phyloP scores from a whole-genome alignment of 805 yeast species.

The Candida mattraensis region DNA sequence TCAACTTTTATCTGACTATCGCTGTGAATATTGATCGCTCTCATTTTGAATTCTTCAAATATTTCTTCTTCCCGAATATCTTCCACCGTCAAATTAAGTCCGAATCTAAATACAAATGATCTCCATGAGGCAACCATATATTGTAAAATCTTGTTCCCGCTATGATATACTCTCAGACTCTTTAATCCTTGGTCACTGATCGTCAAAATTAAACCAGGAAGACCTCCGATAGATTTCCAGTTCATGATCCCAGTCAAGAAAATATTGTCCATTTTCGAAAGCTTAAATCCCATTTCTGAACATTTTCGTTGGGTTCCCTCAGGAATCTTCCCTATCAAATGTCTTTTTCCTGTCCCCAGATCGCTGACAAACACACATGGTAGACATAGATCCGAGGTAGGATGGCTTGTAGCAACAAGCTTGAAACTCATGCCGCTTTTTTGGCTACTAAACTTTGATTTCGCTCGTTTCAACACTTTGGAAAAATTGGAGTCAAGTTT shows the following conservation, averaged over 20 bases:
- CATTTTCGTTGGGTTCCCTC: slow-evolving; percentile 85
- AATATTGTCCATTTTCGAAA: slow-evolving; percentile 60
- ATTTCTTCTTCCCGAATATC: slow-evolving; percentile 15
- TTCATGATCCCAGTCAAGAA: slow-evolving; percentile 76
- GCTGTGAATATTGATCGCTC: slow-evolving; percentile 22
- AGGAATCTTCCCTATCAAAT: slow-evolving; percentile 74
- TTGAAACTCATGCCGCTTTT: slow-evolving; percentile 43
- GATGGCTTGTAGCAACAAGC: slow-evolving; percentile 55
- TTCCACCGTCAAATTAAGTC: slow-evolving; percentile 45
- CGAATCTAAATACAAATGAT: slow-evolving; percentile 79
- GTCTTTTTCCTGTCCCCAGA: slow-evolving; percentile 51
- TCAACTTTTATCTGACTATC: not conserved
- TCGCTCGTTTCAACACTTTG: slow-evolving; percentile 9
- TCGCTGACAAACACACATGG: slow-evolving; percentile 54
- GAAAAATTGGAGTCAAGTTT: too few species aligned
- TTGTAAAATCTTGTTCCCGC: slow-evolving; percentile 42
- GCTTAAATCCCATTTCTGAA: slow-evolving; percentile 55
- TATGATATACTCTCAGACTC: slow-evolving; percentile 53
- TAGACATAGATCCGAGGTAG: slow-evolving; percentile 57
- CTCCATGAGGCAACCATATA: slow-evolving; percentile 81
- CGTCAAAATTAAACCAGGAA: slow-evolving; percentile 86
- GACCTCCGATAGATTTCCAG: slow-evolving; percentile 86
- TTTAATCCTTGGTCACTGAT: slow-evolving; percentile 74
- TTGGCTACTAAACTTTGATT: too few species aligned
- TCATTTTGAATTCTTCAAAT: slow-evolving; percentile 17